Conservation (phyloP, 129 eudicot species). For the Daucus carota region DH1_v3.0 NC_030383.2:324001-324500, state of each 20-base stretch:
- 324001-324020: background rate
- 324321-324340: slow-evolving; percentile 2
- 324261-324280: background rate
- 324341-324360: slow-evolving; percentile 2
- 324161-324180: background rate
- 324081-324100: background rate
- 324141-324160: background rate
- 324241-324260: background rate
- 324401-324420: slow-evolving; percentile 8
- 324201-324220: background rate
- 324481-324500: background rate
- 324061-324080: background rate
- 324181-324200: background rate
- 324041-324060: background rate
- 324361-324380: slow-evolving; percentile 7
- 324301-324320: background rate
- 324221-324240: background rate
- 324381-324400: background rate
- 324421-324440: background rate
- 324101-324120: slow-evolving; percentile 1
- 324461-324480: background rate
- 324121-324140: slow-evolving; percentile 2
- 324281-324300: background rate
- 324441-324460: background rate
- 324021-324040: background rate